These are phyloP conservation scores for Colletotrichum scovillei DNA, from an alignment of 2,329 filamentous ascomycete genomes.

Conservation along the genomic window DNA sequence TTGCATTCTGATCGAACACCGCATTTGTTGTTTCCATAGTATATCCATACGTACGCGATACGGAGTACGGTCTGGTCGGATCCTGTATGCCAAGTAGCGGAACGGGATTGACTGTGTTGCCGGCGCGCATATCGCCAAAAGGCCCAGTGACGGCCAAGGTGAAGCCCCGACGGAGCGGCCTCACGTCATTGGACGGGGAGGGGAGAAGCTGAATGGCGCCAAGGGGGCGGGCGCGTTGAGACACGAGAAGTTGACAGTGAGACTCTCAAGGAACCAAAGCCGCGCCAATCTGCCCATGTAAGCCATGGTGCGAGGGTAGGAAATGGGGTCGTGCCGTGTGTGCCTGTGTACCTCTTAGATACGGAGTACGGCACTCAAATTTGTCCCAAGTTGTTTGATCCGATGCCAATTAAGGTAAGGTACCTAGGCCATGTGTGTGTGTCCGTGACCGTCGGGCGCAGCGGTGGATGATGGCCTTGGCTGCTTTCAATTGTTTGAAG, in stretches of 20 bases:
- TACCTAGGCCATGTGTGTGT: not conserved
- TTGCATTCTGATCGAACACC: not conserved
- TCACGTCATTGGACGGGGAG: constrained; percentile 11
- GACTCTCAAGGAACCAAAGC: not conserved
- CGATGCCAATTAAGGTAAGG: not conserved
- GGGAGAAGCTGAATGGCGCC: constrained; percentile 8
- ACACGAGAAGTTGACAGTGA: not conserved
- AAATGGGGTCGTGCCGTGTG: not conserved
- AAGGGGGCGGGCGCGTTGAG: constrained; percentile 16
- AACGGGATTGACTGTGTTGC: constrained; percentile 3
- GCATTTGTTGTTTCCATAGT: too few relatives aligned
- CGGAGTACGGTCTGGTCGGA: not conserved
- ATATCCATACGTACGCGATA: too few relatives aligned
- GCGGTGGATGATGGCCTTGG: not conserved
- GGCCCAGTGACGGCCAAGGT: constrained; percentile 19
- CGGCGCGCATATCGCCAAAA: not conserved
- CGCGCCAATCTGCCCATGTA: too few relatives aligned
- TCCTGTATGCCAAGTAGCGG: constrained; percentile 11
- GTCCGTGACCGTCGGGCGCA: not conserved
- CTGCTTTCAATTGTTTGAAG: not conserved
- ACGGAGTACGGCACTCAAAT: not conserved
- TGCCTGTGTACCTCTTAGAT: not conserved
- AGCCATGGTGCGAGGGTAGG: not conserved
- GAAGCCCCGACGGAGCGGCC: constrained; percentile 15
- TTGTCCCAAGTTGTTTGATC: not conserved